Conservation (phyloP, 331 rosid genomes). For the Acacia concinna region DNA sequence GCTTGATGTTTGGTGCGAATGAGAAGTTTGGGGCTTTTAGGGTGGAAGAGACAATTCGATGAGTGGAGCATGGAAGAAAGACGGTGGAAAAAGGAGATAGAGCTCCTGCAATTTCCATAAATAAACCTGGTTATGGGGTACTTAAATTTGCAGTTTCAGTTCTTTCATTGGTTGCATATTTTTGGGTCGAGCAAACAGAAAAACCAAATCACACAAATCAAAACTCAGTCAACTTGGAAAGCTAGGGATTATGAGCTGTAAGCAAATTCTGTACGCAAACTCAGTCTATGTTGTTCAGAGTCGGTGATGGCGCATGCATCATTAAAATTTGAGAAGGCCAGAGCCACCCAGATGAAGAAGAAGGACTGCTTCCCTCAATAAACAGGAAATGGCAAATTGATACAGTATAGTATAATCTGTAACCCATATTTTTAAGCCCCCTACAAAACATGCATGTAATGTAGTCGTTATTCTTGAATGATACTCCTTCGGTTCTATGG, state of each 20-base stretch:
- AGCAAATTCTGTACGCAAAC: background rate
- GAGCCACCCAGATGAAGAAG: background rate
- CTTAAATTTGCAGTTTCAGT: too few species aligned
- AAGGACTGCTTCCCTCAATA: background rate
- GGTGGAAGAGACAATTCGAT: conserved; percentile 5
- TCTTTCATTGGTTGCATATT: too few species aligned
- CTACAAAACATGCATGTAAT: background rate
- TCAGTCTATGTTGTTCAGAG: background rate
- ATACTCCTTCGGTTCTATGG: too few species aligned
- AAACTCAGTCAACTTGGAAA: background rate
- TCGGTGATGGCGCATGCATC: background rate
- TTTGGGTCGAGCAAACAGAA: too few species aligned
- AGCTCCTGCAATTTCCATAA: conserved; percentile 7
- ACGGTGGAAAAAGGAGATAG: conserved; percentile 5
- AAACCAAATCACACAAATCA: background rate
- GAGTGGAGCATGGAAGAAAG: conserved; percentile 13
- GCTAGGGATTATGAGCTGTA: too few species aligned
- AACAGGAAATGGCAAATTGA: background rate
- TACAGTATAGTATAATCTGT: background rate
- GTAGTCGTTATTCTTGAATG: background rate
- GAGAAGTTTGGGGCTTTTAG: background rate
- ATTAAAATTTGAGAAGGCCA: background rate
- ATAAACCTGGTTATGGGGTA: background rate
- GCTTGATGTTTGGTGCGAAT: background rate
- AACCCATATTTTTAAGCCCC: background rate